Evolutionary conservation across 106 monocot genomes (phyloP), one percentile per base, ranked within the genome.

Genomic region (Acorus gramineus): DNA sequence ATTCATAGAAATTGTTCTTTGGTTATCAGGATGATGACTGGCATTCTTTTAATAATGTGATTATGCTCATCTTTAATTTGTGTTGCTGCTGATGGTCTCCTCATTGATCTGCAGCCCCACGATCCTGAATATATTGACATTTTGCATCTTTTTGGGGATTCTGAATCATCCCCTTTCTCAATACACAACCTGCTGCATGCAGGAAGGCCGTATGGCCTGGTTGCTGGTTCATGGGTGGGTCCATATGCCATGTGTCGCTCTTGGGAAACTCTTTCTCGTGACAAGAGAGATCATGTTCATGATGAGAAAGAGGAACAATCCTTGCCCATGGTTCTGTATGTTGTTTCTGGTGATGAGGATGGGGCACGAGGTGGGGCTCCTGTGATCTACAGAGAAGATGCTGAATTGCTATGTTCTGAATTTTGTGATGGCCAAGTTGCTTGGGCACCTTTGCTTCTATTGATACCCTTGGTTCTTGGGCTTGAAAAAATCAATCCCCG

Each of bases 171-270:
- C 66, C 55, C 75, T 3, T 92, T 92, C 64, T 98, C 98, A 14
- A 75, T 98, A 64, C 98, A 92, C 73, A 92, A 92, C 72, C 76
- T 98, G 49, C 73, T 98, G 72, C 70, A 85, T 72, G 87, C 96
- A n/a, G 96, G 96, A 45, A 85, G 53, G 52, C 69, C 60, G 11
- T 88, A 96, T 79, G 96, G 91, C 52, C 78, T 98, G 76, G 78
- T 79, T 59, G 83, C 85, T 54, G 98, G 98, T 65, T 83, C 91
- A 60, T 98, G 98, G 98, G 69, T 98, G 59, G 91, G 98, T 64
- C 98, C 91, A 52, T 98, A 98, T 83, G 98, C 98, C 57, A 89
- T 92, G 81, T 98, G 92, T 73, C 91, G 98, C 49, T 74, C 98
- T 10, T 98, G 98, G 98, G 85, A 87, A 72, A 76, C 79, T 59